Base-by-base conservation (phyloP, 75 land plant genomes). In the Larix kaempferi region DNA sequence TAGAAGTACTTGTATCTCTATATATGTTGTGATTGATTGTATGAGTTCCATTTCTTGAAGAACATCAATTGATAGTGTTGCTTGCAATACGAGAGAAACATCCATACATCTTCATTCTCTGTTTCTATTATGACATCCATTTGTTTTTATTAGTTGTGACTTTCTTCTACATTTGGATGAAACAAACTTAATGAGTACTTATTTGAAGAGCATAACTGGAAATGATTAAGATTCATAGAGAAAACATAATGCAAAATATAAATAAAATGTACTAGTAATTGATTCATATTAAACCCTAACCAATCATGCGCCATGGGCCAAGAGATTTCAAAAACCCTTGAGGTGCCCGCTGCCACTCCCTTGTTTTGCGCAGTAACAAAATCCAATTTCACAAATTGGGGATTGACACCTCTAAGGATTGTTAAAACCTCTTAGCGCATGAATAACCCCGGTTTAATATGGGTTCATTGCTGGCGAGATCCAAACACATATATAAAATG, bases 61-160 rank as follows among this genome's bases (percentile, higher is more conserved):
- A 39, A 49, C 71, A 67, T 15, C 71, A 67, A 67, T 67, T 67
- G 44, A 39, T 19, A 67, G 71, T 67, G 21, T 16, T 17, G 71
- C 22, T 67, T 67, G 49, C 71, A 35, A 0, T 21, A 39, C 49
- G 1, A 26, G 71, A 67, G 39, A 44, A 67, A 39, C 71, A 67
- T 44, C 71, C 17, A 67, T 1, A 21, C 22, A 5, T 67, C 44
- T 6, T 67, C 71, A 67, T 37, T 0, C 49, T 67, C 6, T 67
- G 71, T 1, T 17, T 44, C 71, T 67, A 23, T 39, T 67, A 21
- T 23, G 37, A 15, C 16, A 67, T 39, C 37, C 49, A 67, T 12
- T 37, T 66, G 6, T 41, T 67, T 39, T 7, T 29, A 19, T 67
- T 67, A 67, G 71, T 1, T 19, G 44, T 61, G 2, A 17, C 41